Conservation (phyloP, 2,329 filamentous ascomycete genomes). For the Lecanoromycetidae sp. region DNA sequence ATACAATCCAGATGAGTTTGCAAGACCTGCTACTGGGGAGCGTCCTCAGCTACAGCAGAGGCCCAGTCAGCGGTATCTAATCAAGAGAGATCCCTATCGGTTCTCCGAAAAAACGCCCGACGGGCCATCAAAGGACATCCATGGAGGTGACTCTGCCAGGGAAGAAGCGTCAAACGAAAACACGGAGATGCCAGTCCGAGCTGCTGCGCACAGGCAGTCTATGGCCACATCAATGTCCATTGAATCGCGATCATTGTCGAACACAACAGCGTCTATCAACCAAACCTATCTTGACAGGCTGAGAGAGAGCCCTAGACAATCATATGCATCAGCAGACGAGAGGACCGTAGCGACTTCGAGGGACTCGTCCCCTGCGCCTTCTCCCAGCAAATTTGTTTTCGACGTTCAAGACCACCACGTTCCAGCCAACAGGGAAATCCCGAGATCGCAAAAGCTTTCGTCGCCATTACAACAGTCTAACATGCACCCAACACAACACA, state of each 20-base stretch:
- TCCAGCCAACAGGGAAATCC: background rate
- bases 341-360: conserved; percentile 13
- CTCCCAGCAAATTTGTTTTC: conserved; percentile 1
- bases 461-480: background rate
- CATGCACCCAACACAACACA: background rate
- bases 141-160: background rate
- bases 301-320: conserved; percentile 12
- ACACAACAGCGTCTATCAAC: conserved; percentile 14
- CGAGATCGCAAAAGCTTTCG: background rate
- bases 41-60: conserved; percentile 6
- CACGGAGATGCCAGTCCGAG: background rate
- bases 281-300: conserved; percentile 12
- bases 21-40: conserved; percentile 4
- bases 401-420: background rate
- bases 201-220: conserved; percentile 6
- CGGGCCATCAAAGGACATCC: background rate
- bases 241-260: conserved; percentile 13
- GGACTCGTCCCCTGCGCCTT: conserved; percentile 10
- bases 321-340: conserved; percentile 12
- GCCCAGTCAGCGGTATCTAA: conserved; percentile 15
- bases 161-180: background rate
- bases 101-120: conserved; percentile 5
- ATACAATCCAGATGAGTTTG: conserved; percentile 28
- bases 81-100: conserved; percentile 17
- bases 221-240: conserved; percentile 10